Base-by-base conservation (phyloP, 257 asterid species). In the Solanum habrochaites region DNA sequence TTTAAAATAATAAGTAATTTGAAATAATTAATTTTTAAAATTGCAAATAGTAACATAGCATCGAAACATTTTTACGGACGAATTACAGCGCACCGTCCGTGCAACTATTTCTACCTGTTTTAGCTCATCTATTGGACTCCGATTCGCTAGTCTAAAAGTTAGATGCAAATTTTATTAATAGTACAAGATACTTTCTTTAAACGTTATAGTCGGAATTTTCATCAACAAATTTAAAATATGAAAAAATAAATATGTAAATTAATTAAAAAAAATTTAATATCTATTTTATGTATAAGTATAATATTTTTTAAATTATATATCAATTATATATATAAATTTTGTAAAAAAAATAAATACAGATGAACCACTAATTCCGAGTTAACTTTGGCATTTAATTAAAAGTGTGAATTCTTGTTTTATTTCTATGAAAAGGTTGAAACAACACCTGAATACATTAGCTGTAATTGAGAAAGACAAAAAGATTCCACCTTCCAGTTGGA, bases 401-500 rank as follows among this genome's bases (percentile, higher is more conserved):
- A 73, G 60, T 2, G 37, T 42, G 64, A 77, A 43, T 77, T 43
- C 62, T 25, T 43, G 62, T 77, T 77, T 77, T 77, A 77, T 14
- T 43, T 25, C 15, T 25, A 8, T 8, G 64, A 16, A 77, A 77
- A 77, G 9, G 64, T 23, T 25, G 25, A 77, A 43, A 77, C 3
- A 43, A 47, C 42, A 25, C 66, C 62, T 29, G 66, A 80, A 80
- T 31, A 42, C 16, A 27, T 80, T 80, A 80, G 84, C 84, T 80
- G 84, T 80, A 80, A 80, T 47, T 23, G 67, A 25, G 62, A 77
- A 43, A 25, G 31, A 73, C 23, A 74, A 15, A 80, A 80, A 80
- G 67, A 80, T 80, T 80, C 84, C 18, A 3, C 37, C 40, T 47
- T 80, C 84, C 84, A 80, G 84, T 80, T 80, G 84, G 84, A 80